phyloP scores from a whole-genome alignment of 176 grass and related monocot species.

The Juncus effusus region DNA sequence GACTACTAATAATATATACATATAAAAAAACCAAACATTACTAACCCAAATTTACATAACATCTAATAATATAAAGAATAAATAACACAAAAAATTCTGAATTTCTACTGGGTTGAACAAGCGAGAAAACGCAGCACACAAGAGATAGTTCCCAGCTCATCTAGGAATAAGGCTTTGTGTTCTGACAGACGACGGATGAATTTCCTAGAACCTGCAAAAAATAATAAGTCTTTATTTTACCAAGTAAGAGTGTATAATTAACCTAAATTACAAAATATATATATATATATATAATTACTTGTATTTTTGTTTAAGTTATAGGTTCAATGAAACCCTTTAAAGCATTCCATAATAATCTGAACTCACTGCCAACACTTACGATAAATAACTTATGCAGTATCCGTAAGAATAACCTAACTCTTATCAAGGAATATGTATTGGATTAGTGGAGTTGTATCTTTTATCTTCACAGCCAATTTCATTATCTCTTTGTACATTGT shows the following conservation, averaged over 20 bases:
- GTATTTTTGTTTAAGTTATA: slow-evolving; percentile 41
- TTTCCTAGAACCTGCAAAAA: slow-evolving; percentile 39
- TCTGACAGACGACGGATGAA: neutral
- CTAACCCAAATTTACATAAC: no score
- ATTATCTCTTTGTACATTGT: no score
- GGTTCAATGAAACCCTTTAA: slow-evolving; percentile 44
- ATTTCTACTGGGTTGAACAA: no score
- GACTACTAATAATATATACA: no score
- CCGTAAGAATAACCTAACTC: slow-evolving; percentile 25
- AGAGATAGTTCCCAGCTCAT: no score
- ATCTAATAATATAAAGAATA: no score
- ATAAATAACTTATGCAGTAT: slow-evolving; percentile 40
- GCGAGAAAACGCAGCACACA: no score
- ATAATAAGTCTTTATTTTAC: neutral
- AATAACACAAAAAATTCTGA: no score
- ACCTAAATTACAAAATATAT: neutral
- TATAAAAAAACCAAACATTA: no score
- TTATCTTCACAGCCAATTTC: no score
- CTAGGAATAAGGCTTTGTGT: no score
- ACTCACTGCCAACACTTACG: slow-evolving; percentile 34
- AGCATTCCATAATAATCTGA: slow-evolving; percentile 45
- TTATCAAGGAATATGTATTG: neutral
- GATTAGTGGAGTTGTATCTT: no score
- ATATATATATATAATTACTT: slow-evolving; percentile 16
- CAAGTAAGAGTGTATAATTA: neutral